A percentile compares a stretch with the other conserved stretches of the same genome.
These are phyloP conservation scores for Crithidia brevicula DNA, from an alignment of 208 protist genomes.

Conservation along the genomic window DNA sequence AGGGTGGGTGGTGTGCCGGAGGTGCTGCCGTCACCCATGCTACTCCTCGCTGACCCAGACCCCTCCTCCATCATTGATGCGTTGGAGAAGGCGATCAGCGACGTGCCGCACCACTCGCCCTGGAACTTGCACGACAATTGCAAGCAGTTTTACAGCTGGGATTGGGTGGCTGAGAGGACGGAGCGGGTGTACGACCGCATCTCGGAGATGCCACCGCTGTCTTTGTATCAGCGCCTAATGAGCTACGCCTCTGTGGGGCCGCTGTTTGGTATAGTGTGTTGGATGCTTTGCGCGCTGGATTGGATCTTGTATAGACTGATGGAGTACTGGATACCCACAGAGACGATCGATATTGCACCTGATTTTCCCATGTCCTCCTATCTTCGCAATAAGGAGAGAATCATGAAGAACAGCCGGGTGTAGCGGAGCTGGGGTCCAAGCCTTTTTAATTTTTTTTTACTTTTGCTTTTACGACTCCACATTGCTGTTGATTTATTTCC, in stretches of 20 bases:
- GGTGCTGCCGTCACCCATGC: slow-evolving; percentile 96
- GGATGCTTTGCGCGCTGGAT: slow-evolving; percentile 81
- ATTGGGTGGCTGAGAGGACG: slow-evolving; percentile 94
- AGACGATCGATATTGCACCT: slow-evolving; percentile 91
- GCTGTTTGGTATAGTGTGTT: slow-evolving; percentile 92
- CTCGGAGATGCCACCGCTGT: slow-evolving; percentile 45
- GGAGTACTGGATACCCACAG: slow-evolving; percentile 77
- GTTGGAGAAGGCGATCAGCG: slow-evolving; percentile 73
- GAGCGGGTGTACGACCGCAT: slow-evolving; percentile 95
- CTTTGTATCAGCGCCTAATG: slow-evolving; percentile 84
- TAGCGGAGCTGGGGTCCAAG: not conserved
- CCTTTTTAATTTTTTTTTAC: not conserved
- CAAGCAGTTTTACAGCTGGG: slow-evolving; percentile 95
- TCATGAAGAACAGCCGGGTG: slow-evolving; percentile 37
- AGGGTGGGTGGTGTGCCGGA: slow-evolving; percentile 98
- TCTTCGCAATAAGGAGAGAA: slow-evolving; percentile 77
- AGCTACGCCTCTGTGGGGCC: slow-evolving; percentile 88
- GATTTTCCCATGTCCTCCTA: slow-evolving; percentile 92
- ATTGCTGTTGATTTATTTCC: not conserved
- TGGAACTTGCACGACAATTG: slow-evolving; percentile 91
- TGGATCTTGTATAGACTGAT: slow-evolving; percentile 85
- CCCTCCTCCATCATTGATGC: slow-evolving; percentile 72
- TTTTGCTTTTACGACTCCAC: not conserved
- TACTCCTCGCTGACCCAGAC: slow-evolving; percentile 92
- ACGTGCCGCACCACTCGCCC: slow-evolving; percentile 77